These are phyloP conservation scores for Penicillium taxi DNA, from an alignment of 495 filamentous ascomycete species.

Conservation along the genomic window DNA sequence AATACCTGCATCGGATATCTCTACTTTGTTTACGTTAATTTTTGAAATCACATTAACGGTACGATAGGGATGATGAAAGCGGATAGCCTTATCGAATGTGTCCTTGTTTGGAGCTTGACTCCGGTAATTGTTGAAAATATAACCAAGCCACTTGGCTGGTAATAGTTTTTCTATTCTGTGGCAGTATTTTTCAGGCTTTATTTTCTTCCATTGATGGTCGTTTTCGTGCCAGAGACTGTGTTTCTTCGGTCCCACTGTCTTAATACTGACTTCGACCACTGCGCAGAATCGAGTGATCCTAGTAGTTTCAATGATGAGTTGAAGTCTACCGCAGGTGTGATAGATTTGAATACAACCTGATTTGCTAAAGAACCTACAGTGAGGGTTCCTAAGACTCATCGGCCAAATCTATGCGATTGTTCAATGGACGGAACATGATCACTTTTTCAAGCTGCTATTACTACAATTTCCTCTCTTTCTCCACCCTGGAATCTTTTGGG, in stretches of 20 bases:
- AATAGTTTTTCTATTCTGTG: conserved; percentile 68
- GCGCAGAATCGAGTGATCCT: too few relatives aligned
- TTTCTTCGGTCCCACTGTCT: conserved; percentile 56
- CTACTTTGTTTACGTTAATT: conserved; percentile 62
- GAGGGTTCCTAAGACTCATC: too few relatives aligned
- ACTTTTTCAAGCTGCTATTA: conserved; percentile 52
- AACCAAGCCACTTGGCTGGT: conserved; percentile 65
- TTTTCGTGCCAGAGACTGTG: conserved; percentile 82
- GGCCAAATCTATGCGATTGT: conserved; percentile 51
- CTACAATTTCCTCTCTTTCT: conserved; percentile 59
- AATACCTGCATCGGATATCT: conserved; percentile 73
- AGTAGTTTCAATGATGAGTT: too few relatives aligned
- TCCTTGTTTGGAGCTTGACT: conserved; percentile 84
- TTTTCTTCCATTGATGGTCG: conserved; percentile 56
- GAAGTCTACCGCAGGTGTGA: too few relatives aligned
- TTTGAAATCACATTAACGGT: conserved; percentile 3
- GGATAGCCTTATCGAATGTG: conserved; percentile 87
- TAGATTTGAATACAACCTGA: too few relatives aligned
- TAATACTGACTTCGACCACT: conserved; percentile 52
- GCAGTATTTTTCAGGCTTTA: conserved; percentile 58
- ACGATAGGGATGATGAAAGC: conserved; percentile 63
- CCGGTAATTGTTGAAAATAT: conserved; percentile 84
- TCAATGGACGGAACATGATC: conserved; percentile 71
- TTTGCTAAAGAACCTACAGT: too few relatives aligned
- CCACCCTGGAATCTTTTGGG: conserved; percentile 84